Evolutionary conservation across 2,329 filamentous ascomycete genomes (phyloP).

Genomic region (Fusarium sp.): DNA sequence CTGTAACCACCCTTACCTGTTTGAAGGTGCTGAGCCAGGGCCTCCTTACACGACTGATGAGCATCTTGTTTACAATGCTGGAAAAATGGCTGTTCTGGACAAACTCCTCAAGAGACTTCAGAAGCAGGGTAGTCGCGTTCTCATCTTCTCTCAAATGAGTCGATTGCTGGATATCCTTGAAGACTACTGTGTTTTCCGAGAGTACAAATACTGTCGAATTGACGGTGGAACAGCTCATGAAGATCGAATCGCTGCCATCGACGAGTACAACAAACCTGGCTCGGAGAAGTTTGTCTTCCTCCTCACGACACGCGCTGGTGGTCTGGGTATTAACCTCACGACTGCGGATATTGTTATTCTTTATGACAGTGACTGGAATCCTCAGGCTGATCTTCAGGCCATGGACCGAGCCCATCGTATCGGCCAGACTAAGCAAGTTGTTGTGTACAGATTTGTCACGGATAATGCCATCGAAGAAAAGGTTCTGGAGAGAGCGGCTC

Average conservation of each 20-base stretch:
- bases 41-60: constrained; percentile 98
- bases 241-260: constrained; percentile 96
- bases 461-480: constrained; percentile 99
- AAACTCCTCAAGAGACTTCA: constrained; percentile 88
- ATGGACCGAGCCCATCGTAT: constrained; percentile 99
- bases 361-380: constrained; percentile 99
- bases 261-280: constrained; percentile 96
- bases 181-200: constrained; percentile 96
- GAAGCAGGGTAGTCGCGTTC: constrained; percentile 89
- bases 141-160: constrained; percentile 99
- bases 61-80: constrained; percentile 91
- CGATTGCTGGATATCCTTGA: constrained; percentile 96
- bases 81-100: constrained; percentile 98
- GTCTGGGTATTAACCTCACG: constrained; percentile 96
- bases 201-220: constrained; percentile 96
- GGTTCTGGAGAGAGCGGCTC: constrained; percentile 93
- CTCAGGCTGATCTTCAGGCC: constrained; percentile 96
- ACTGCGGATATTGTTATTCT: constrained; percentile 95
- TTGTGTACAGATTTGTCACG: constrained; percentile 96
- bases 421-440: constrained; percentile 97
- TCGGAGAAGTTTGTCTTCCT: constrained; percentile 98
- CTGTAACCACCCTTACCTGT: constrained; percentile 98
- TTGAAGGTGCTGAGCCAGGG: constrained; percentile 96
- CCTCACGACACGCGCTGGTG: constrained; percentile 94
- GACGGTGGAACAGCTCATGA: constrained; percentile 97